Evolutionary conservation across 192 early-diverging fungal species (phyloP), one percentile per base, ranked within the genome.

Genomic region (Cetraspora pellucida): DNA sequence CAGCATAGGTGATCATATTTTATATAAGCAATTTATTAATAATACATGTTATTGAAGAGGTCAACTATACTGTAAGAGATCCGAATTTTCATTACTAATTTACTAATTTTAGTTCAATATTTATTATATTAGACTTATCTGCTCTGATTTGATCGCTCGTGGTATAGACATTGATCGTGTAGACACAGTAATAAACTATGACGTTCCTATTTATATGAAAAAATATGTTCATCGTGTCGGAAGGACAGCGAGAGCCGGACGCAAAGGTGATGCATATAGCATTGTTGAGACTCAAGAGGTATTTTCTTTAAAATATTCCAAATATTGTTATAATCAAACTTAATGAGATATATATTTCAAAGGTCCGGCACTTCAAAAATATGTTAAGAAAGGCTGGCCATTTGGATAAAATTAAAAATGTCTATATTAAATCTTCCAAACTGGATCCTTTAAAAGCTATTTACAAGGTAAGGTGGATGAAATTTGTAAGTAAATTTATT

Each of bases 171-270:
- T 98, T 21, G 90, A 93, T 27, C 81, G 85, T 58, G 93, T 98
- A 8, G 84, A 87, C 14, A 82, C 83, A 6, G 95, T 98, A 9
- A 87, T 98, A 60, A 93, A 93, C 78, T 95, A 96, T 82, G 96
- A 98, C 74, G 87, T 91, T 43, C 94, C 96, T 19, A 78, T 85
- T 11, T 89, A 93, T 46, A 91, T 94, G 87, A 88, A 90, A 74
- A 90, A 91, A 80, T 98, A 97, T 76, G 88, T 96, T n/a, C 96
- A 98, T 76, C 89, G 96, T 71, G 93, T 96, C 0, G 96, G 96
- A 7, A 87, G 96, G 72, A 95, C 95, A 2, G 96, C 95, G 14
- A 89, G 96, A 77, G 95, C 96, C 8, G 96, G 95, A 10, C 83
- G 92, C 27, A 82, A 88, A n/a, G 96, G 96, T 30, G 79, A 83